Percentiles rank a stretch among this genome's conserved stretches.
phyloP scores from a whole-genome alignment of 352 stramenopile species.

The Globisporangium yorkense region DNA sequence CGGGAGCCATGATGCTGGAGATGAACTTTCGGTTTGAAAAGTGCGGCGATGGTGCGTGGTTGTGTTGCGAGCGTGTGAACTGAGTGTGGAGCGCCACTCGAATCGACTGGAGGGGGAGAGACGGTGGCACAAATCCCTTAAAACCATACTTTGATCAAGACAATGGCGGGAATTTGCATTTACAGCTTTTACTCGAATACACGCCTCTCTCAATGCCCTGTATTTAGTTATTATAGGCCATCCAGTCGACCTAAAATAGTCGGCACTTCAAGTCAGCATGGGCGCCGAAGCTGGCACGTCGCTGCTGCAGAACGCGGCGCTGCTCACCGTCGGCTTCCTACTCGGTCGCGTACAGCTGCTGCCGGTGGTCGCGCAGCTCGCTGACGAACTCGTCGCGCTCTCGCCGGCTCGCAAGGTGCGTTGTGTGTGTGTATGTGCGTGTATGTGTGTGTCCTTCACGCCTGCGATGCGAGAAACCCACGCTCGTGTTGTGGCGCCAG shows the following conservation, averaged over 20 bases:
- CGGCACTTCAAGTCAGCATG: slow-evolving; percentile 11
- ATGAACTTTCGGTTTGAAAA: slow-evolving; percentile 88
- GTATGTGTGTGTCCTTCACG: too few species aligned
- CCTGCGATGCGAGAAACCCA: too few species aligned
- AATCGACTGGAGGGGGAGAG: neutral
- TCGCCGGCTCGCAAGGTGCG: slow-evolving; percentile 42
- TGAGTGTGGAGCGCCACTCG: neutral
- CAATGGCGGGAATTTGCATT: too few species aligned
- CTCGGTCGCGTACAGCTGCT: slow-evolving; percentile 53
- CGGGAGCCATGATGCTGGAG: slow-evolving; percentile 69
- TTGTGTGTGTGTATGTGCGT: neutral
- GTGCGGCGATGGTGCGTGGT: slow-evolving; percentile 21
- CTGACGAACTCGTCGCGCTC: slow-evolving; percentile 43
- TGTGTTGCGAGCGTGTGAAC: neutral
- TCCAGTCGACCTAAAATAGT: neutral
- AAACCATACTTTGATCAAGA: neutral
- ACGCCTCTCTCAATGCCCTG: too few species aligned
- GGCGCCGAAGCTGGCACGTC: slow-evolving; percentile 38
- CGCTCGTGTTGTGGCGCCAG: slow-evolving; percentile 9
- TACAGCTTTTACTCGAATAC: too few species aligned
- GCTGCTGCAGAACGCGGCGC: slow-evolving; percentile 53
- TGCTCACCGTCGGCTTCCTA: slow-evolving; percentile 59
- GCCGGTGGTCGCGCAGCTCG: slow-evolving; percentile 30
- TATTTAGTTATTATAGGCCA: neutral
- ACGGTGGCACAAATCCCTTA: too few species aligned